Percentiles rank a stretch among this genome's conserved stretches.
Evolutionary conservation across 2,329 filamentous ascomycete genomes (phyloP).

Genomic region (Pseudocercospora eumusae): DNA sequence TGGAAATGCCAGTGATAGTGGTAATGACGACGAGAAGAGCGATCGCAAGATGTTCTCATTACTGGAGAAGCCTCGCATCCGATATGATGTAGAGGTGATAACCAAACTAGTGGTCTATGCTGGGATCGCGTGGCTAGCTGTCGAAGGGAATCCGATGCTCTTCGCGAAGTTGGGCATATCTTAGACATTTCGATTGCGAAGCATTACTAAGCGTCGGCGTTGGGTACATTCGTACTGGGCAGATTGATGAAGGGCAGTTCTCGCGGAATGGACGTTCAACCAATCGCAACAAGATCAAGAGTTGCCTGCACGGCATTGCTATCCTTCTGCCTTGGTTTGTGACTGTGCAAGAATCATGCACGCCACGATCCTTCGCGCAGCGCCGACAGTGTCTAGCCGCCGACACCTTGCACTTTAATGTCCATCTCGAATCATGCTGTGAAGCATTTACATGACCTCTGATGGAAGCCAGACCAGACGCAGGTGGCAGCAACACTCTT

Average conservation of each 20-base stretch:
- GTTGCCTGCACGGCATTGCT: background rate
- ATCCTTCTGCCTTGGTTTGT: background rate
- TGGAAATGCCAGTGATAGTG: slow-evolving; percentile 34
- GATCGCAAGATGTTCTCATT: slow-evolving; percentile 74
- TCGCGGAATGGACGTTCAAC: background rate
- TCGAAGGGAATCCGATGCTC: slow-evolving; percentile 71
- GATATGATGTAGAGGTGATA: slow-evolving; percentile 98
- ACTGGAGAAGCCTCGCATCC: slow-evolving; percentile 80
- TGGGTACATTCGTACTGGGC: background rate
- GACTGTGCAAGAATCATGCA: background rate
- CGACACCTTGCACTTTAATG: background rate
- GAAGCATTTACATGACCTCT: background rate
- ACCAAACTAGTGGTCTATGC: slow-evolving; percentile 95
- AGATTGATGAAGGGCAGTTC: background rate
- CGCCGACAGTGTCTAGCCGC: background rate
- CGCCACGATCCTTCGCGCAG: slow-evolving; percentile 1
- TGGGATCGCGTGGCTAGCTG: slow-evolving; percentile 84
- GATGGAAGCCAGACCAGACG: background rate
- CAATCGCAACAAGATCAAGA: background rate
- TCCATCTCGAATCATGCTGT: background rate
- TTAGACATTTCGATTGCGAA: background rate
- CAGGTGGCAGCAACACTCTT: background rate
- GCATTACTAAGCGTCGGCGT: background rate
- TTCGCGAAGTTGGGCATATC: slow-evolving; percentile 49
- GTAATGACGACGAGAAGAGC: slow-evolving; percentile 41